Conservation (phyloP, 2,329 filamentous ascomycete genomes). For the Ascochyta pisi region DNA sequence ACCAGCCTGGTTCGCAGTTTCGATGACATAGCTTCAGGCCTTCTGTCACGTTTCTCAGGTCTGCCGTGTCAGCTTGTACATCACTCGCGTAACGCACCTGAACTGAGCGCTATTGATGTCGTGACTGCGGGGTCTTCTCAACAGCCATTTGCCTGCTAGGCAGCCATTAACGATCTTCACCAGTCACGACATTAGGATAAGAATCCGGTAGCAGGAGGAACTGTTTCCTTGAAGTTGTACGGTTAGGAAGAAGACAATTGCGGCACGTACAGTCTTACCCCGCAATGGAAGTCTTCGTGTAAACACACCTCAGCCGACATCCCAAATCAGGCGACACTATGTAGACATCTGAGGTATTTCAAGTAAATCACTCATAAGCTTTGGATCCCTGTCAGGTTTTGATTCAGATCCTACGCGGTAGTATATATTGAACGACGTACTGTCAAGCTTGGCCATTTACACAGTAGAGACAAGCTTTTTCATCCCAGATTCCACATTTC, state of each 20-base stretch:
- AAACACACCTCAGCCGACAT: not conserved
- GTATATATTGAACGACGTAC: not conserved
- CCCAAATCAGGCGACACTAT: slow-evolving; percentile 1
- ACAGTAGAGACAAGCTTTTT: not conserved
- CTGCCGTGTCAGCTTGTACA: slow-evolving; percentile 3
- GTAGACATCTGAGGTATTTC: not conserved
- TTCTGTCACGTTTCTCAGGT: not conserved
- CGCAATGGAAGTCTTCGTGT: slow-evolving; percentile 4
- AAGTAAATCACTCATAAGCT: not conserved
- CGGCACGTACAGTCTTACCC: slow-evolving; percentile 11
- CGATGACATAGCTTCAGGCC: not conserved
- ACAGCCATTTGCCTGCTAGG: not conserved
- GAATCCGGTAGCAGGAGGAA: not conserved
- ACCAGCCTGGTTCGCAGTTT: not conserved
- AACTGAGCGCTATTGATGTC: not conserved
- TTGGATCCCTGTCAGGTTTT: not conserved
- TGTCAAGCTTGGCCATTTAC: not conserved
- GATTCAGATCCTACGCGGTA: not conserved
- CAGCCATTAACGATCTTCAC: not conserved
- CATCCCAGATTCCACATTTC: not conserved
- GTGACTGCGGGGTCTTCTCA: not conserved
- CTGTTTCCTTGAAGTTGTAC: not conserved
- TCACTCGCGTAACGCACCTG: not conserved
- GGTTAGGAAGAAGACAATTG: not conserved
- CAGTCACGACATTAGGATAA: not conserved